These are phyloP conservation scores for Punica granatum DNA, from an alignment of 345 rosid species.

Conservation along the genomic window DNA sequence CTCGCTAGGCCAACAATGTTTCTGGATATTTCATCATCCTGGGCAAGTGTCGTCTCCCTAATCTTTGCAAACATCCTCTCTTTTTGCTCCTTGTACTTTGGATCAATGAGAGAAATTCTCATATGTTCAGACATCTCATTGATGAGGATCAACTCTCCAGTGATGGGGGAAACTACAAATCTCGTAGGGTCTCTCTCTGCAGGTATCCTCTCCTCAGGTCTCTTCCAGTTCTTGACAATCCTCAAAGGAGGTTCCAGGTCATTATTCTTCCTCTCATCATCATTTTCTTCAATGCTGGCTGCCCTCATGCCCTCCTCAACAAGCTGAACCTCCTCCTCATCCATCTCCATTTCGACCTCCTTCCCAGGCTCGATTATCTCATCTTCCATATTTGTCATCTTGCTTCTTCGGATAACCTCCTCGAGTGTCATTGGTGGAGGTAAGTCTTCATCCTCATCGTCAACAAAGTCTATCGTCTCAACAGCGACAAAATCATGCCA, in stretches of 20 bases:
- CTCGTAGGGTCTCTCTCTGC: constrained; percentile 76
- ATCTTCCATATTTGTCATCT: constrained; percentile 53
- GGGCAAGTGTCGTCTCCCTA: constrained; percentile 88
- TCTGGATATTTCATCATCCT: constrained; percentile 83
- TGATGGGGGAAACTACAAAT: constrained; percentile 76
- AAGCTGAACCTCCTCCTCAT: constrained; percentile 84
- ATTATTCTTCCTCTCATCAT: constrained; percentile 31
- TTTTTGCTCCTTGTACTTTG: constrained; percentile 90
- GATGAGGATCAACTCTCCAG: constrained; percentile 81
- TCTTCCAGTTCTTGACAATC: constrained; percentile 88
- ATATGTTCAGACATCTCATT: constrained; percentile 94
- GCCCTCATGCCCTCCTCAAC: constrained; percentile 86
- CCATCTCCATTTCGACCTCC: constrained; percentile 96
- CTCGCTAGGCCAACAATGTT: constrained; percentile 87
- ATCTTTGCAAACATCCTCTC: constrained; percentile 94
- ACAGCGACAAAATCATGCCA: constrained; percentile 94
- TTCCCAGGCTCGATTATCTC: constrained; percentile 70
- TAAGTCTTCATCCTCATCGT: constrained; percentile 79
- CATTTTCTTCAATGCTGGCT: constrained; percentile 53
- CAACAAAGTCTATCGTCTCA: constrained; percentile 77
- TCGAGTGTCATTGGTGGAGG: constrained; percentile 87
- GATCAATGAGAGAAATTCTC: constrained; percentile 84
- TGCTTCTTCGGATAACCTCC: constrained; percentile 77
- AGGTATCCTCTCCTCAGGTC: constrained; percentile 83
- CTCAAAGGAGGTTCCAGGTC: constrained; percentile 82